Percentiles rank a stretch among this genome's conserved stretches.
phyloP scores from a whole-genome alignment of 2,329 filamentous ascomycete genomes.

The Metarhizium brunneum region DNA sequence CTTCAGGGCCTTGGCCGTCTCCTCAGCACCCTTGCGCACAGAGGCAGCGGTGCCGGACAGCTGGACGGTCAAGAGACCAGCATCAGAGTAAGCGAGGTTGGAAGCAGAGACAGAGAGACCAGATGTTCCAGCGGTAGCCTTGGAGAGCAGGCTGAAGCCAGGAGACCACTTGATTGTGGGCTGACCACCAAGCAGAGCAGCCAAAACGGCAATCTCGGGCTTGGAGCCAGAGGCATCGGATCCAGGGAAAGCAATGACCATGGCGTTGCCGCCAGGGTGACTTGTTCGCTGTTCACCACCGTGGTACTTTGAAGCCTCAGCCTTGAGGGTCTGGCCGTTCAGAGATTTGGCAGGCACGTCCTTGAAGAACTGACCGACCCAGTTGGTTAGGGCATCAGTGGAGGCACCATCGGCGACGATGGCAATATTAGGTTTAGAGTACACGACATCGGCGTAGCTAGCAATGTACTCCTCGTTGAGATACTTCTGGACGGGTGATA shows the following conservation, averaged over 20 bases:
- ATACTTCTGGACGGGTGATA: slow-evolving; percentile 69
- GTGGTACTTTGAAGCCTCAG: slow-evolving; percentile 71
- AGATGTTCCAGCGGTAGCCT: slow-evolving; percentile 59
- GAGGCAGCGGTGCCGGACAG: slow-evolving; percentile 65
- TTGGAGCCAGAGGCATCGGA: slow-evolving; percentile 76
- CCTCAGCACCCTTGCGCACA: slow-evolving; percentile 65
- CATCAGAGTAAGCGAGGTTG: slow-evolving; percentile 85
- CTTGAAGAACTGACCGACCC: slow-evolving; percentile 89
- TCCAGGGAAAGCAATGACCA: slow-evolving; percentile 89
- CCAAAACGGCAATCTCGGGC: slow-evolving; percentile 80
- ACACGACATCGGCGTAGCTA: slow-evolving; percentile 68
- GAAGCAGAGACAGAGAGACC: slow-evolving; percentile 62
- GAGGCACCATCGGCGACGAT: slow-evolving; percentile 83
- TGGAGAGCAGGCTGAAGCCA: slow-evolving; percentile 83
- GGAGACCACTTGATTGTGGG: slow-evolving; percentile 91
- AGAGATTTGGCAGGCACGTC: slow-evolving; percentile 47
- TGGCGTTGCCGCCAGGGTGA: slow-evolving; percentile 66
- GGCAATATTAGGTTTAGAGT: slow-evolving; percentile 83
- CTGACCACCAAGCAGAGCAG: slow-evolving; percentile 81
- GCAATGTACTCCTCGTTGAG: slow-evolving; percentile 66
- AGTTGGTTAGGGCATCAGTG: slow-evolving; percentile 69
- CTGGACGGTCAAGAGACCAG: slow-evolving; percentile 79
- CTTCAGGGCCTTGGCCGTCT: slow-evolving; percentile 75
- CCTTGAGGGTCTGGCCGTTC: slow-evolving; percentile 44
- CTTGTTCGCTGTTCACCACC: slow-evolving; percentile 90